Percentiles rank a stretch among this genome's conserved stretches.
Conservation (phyloP, 257 asterid species). For the Henckelia pumila region DNA sequence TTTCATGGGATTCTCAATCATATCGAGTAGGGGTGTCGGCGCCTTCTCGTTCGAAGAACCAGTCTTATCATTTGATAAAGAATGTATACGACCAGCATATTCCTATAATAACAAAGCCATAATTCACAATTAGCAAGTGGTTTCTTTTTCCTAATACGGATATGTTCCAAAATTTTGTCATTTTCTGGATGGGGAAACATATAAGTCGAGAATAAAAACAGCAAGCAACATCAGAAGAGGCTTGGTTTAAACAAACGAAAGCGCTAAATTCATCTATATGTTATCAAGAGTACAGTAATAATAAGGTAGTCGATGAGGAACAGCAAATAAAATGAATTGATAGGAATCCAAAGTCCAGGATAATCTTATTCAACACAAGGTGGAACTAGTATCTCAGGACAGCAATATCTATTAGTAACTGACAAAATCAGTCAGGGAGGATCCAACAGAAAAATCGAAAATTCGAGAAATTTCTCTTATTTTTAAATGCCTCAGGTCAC, state of each 20-base stretch:
- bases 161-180: not conserved
- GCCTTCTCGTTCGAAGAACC: conserved; percentile 41
- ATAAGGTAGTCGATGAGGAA: not conserved
- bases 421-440: not conserved
- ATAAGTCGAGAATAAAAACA: not conserved
- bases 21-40: conserved; percentile 73
- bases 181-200: not conserved
- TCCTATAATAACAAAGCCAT: conserved; percentile 44
- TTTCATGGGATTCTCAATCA: conserved; percentile 66
- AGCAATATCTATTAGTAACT: not conserved
- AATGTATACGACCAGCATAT: conserved; percentile 31
- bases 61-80: conserved; percentile 34
- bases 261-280: not conserved
- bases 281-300: not conserved
- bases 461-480: not conserved
- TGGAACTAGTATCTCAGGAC: not conserved
- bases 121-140: conserved; percentile 15
- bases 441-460: not conserved
- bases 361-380: not conserved
- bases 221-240: not conserved
- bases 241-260: not conserved
- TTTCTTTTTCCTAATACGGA: not conserved
- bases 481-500: too few relatives aligned
- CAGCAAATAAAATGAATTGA: not conserved
- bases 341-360: not conserved